Base-by-base conservation (phyloP, 2,329 filamentous ascomycete species). In the Capronia coronata region DNA sequence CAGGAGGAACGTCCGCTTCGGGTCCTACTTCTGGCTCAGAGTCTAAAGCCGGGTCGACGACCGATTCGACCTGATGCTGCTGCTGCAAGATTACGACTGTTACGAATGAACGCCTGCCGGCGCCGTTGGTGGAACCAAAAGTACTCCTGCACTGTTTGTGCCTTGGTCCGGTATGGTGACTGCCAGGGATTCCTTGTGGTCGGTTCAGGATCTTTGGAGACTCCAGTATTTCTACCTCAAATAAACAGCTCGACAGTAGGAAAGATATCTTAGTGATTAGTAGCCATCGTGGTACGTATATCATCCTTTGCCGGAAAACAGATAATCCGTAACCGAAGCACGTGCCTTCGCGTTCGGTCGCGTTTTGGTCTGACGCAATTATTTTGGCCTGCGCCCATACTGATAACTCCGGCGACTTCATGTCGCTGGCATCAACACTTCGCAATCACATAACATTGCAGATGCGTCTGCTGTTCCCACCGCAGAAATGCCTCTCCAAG, bases 401-500 rank as follows among this genome's bases (percentile, higher is more conserved):
- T n/a, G n/a, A n/a, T n/a, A n/a, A n/a, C n/a, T n/a, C n/a, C n/a
- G n/a, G n/a, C 32, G 35, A 14, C 35, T 46, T 23, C 19, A 13
- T n/a, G n/a, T n/a, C n/a, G n/a, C n/a, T n/a, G n/a, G n/a, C n/a
- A n/a, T n/a, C n/a, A n/a, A n/a, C n/a, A n/a, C 10, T 25, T 18
- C 5, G 23, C 29, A 30, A 30, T 13, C n/a, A 16, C 25, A 44
- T 32, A 30, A 10, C 41, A 22, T 32, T 32, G 29, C n/a, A 3
- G 29, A 32, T n/a, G 13, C 29, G 3, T 11, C 7, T 32, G 3
- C 7, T n/a, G 3, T 8, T 11, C 25, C 5, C 25, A 5, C 25
- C 13, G 29, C 29, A 32, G 23, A 32, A 5, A 56, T 56, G 54
- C 54, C 54, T 45, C 45, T 56, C 23, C 21, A 48, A 3, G 32